Evolutionary conservation across 768 basidiomycete genomes (phyloP), one percentile per base, ranked within the genome.

Genomic region (Rhodosporidiobolus sp.): DNA sequence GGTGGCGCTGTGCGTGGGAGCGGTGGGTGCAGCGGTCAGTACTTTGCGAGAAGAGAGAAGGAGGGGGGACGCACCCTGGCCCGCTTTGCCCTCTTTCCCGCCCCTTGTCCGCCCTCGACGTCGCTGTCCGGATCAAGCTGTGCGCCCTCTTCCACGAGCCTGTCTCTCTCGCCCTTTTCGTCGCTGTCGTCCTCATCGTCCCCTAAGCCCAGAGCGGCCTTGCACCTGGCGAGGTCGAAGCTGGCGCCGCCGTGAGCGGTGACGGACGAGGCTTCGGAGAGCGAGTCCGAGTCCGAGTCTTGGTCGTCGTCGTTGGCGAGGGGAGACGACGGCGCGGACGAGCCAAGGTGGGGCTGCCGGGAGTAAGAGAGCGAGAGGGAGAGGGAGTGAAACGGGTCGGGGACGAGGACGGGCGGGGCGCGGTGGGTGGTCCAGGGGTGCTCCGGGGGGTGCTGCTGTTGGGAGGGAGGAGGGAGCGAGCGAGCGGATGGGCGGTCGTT

Each of bases 301-400:
- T 38, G 24, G 56, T 38, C 56, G 35, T 12, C 11, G 35, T 57
- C 56, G 0, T 38, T 3, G 35, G n/a, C 56, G 56, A 14, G 19
- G 38, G 7, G 12, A 12, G 56, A 43, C n/a, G n/a, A n/a, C 35
- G 38, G 35, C 8, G 46, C 56, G 56, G 26, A 32, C 34, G 11
- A 32, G 24, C 24, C 56, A 35, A 56, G 55, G 19, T 22, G 55
- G 55, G 55, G 34, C 34, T 43, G 38, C 38, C 38, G 38, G 38
- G 8, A 14, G 38, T 7, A 7, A 14, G 7, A 43, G 38, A 7
- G 19, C 22, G 22, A 11, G 55, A 24, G 34, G 1, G 55, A 22
- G 55, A n/a, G n/a, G n/a, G n/a, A n/a, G n/a, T n/a, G n/a, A n/a
- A 57, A 32, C 12, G 56, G 56, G 56, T 57, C 56, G 56, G 56